Evolutionary conservation across 306 rosid species (phyloP).

Genomic region (Castanea crenata): DNA sequence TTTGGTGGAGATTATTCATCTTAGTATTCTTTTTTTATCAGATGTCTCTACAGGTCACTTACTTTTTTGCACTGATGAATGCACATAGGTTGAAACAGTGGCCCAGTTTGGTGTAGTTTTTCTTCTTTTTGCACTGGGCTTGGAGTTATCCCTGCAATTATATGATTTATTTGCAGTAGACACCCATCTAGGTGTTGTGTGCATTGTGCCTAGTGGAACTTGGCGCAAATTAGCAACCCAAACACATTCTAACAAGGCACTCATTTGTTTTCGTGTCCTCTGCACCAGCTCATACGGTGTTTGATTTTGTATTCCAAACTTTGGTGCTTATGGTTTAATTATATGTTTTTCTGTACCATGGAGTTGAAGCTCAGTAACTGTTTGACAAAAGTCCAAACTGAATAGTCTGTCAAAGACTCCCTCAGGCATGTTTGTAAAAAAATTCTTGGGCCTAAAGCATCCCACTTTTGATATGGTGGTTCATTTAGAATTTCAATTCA

Average conservation of each 20-base stretch:
- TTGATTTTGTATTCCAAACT: not conserved
- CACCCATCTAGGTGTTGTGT: too few species aligned
- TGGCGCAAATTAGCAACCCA: constrained; percentile 7
- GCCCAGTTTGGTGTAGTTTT: constrained; percentile 99
- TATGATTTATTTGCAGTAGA: too few species aligned
- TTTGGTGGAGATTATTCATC: not conserved
- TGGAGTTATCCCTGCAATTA: constrained; percentile 59
- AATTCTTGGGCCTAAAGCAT: not conserved
- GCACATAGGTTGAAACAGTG: constrained; percentile 87
- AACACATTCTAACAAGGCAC: constrained; percentile 46
- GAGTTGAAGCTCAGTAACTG: constrained; percentile 8
- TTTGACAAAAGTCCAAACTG: constrained; percentile 21
- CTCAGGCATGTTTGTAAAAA: not conserved
- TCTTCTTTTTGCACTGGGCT: constrained; percentile 91
- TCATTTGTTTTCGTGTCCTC: not conserved
- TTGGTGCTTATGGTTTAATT: not conserved
- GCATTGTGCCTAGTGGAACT: too few species aligned
- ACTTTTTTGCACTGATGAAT: constrained; percentile 6
- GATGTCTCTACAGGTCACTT: not conserved
- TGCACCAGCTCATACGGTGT: not conserved
- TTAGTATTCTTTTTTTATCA: not conserved
- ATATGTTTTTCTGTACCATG: not conserved
- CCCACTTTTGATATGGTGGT: not conserved
- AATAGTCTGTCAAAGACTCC: not conserved
- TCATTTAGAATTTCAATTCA: not conserved